phyloP scores from a whole-genome alignment of 805 yeast species.

The Starmerella davenportii region DNA sequence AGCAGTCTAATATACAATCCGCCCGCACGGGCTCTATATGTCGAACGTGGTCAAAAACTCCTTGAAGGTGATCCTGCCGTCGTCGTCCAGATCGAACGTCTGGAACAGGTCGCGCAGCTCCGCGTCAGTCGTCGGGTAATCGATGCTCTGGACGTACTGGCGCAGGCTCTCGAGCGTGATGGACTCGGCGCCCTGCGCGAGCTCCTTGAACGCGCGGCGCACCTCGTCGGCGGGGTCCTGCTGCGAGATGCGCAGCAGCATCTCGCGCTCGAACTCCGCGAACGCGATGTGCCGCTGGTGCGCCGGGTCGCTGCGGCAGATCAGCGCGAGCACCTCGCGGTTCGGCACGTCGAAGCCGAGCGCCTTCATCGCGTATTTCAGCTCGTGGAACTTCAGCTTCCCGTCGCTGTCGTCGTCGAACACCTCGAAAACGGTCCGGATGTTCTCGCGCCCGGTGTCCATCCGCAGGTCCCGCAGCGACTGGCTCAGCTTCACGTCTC shows the following conservation, averaged over 20 bases:
- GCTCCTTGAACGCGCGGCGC: constrained; percentile 58
- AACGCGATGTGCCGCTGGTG: constrained; percentile 33
- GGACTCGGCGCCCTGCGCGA: constrained; percentile 1
- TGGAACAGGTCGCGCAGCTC: constrained; percentile 94
- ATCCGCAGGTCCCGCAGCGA: constrained; percentile 12
- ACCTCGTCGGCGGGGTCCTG: constrained; percentile 91
- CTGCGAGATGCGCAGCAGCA: constrained; percentile 62
- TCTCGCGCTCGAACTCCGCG: constrained; percentile 63
- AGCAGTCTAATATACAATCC: not conserved
- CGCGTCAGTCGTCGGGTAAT: constrained; percentile 34
- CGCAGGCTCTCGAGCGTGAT: not conserved
- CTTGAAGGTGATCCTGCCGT: constrained; percentile 50
- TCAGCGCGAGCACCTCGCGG: constrained; percentile 58
- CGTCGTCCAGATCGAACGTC: constrained; percentile 89
- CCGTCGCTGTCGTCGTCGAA: constrained; percentile 92
- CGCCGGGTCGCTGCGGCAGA: constrained; percentile 56
- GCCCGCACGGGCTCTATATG: too few relatives aligned
- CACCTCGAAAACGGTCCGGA: constrained; percentile 74
- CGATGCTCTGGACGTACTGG: not conserved
- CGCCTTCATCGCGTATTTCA: constrained; percentile 86
- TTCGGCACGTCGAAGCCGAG: constrained; percentile 77
- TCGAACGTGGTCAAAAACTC: constrained; percentile 20
- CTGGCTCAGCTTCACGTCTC: not conserved
- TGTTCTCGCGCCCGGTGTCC: constrained; percentile 33
- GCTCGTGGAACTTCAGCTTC: constrained; percentile 73